A percentile compares a stretch with the other conserved stretches of the same genome.
Evolutionary conservation across 768 basidiomycete genomes (phyloP).

Genomic region (Phlebiopsis gigantea): DNA sequence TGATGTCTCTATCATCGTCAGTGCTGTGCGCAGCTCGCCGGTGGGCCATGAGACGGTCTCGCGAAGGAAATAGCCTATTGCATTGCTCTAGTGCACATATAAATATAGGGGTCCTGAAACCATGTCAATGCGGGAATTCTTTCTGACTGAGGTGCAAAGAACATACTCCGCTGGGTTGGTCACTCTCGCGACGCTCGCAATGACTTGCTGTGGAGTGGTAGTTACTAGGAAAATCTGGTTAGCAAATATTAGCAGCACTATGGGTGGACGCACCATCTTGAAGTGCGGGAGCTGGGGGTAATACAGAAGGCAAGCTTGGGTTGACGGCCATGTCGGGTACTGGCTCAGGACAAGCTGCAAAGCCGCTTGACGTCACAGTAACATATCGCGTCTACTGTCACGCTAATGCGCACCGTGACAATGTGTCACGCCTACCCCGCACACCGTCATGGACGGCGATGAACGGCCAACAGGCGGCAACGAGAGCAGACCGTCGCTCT

Average conservation of each 20-base stretch:
- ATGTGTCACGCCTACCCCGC: background rate
- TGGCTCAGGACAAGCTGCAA: background rate
- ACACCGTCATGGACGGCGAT: background rate
- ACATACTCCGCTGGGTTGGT: constrained; percentile 65
- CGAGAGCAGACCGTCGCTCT: constrained; percentile 5
- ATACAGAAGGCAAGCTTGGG: constrained; percentile 40
- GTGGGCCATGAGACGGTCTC: constrained; percentile 64
- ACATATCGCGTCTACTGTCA: background rate
- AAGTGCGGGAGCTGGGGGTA: constrained; percentile 44
- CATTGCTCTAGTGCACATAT: constrained; percentile 74
- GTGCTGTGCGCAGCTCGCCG: constrained; percentile 68
- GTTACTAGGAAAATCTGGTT: constrained; percentile 29
- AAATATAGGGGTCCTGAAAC: constrained; percentile 67
- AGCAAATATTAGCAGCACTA: background rate
- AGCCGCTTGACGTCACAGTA: constrained; percentile 9
- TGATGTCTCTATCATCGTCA: constrained; percentile 47
- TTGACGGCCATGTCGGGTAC: constrained; percentile 6
- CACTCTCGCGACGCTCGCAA: constrained; percentile 49
- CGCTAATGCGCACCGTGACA: background rate
- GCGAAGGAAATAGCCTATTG: constrained; percentile 65
- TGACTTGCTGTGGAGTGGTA: constrained; percentile 51
- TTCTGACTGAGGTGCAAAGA: background rate
- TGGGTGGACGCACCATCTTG: constrained; percentile 40
- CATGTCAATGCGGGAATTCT: background rate
- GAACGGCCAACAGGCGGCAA: background rate